Conservation (phyloP, 371 early-diverging fungal species). For the Syncephalastrum monosporum region DNA sequence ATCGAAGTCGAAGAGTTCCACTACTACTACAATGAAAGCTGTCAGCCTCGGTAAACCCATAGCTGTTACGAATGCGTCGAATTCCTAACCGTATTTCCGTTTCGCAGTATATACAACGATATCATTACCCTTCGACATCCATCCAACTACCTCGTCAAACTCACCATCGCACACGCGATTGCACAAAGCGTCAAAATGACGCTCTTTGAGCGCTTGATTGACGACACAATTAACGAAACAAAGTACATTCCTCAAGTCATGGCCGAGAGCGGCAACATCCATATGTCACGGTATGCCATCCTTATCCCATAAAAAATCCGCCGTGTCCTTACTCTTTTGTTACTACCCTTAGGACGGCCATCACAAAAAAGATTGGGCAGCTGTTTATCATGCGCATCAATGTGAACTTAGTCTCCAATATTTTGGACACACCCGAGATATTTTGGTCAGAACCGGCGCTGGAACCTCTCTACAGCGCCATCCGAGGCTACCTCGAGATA, state of each 20-base stretch:
- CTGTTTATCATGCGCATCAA: conserved; percentile 87
- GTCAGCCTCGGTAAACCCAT: conserved; percentile 62
- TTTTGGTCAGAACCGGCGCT: conserved; percentile 86
- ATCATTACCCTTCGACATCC: conserved; percentile 58
- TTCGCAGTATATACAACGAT: conserved; percentile 50
- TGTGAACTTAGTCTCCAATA: conserved; percentile 83
- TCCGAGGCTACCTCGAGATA: conserved; percentile 81
- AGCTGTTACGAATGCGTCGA: no score
- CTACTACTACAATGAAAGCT: conserved; percentile 78
- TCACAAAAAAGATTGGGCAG: conserved; percentile 67
- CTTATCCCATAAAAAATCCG: neutral
- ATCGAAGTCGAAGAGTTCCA: conserved; percentile 91
- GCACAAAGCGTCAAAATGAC: conserved; percentile 89
- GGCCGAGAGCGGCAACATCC: conserved; percentile 80
- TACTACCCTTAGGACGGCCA: conserved; percentile 42
- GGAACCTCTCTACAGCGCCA: conserved; percentile 77
- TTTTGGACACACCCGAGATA: conserved; percentile 85
- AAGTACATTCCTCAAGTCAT: conserved; percentile 82
- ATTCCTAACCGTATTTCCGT: no score
- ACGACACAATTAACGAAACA: conserved; percentile 82
- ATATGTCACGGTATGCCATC: conserved; percentile 59
- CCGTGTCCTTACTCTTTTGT: neutral
- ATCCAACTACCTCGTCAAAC: conserved; percentile 56
- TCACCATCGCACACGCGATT: conserved; percentile 82
- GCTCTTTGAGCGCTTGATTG: conserved; percentile 78